phyloP scores from a whole-genome alignment of 106 monocot species.

The Dendrobium officinale region DNA sequence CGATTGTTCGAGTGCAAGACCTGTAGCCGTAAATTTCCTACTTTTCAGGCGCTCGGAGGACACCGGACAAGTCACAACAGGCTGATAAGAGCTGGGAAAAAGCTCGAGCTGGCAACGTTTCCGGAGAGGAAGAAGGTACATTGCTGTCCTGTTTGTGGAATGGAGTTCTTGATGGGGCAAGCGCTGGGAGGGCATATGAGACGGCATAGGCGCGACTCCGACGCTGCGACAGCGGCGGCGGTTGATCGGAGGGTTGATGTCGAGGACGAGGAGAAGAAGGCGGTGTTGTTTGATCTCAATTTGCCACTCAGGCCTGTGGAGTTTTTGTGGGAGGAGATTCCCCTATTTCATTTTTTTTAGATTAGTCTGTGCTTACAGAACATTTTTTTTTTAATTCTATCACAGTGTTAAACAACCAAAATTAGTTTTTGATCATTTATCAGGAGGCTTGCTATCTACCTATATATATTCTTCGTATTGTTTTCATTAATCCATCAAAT shows the following conservation, averaged over 20 bases:
- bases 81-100: neutral
- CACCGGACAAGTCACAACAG: neutral
- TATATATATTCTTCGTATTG: too few relatives aligned
- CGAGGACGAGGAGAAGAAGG: too few relatives aligned
- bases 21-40: neutral
- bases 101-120: neutral
- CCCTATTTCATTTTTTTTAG: too few relatives aligned
- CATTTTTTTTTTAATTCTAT: too few relatives aligned
- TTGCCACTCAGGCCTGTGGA: too few relatives aligned
- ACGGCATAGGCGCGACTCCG: neutral
- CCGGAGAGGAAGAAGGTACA: neutral
- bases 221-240: neutral
- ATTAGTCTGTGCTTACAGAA: too few relatives aligned
- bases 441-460: too few relatives aligned
- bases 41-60: constrained; percentile 3
- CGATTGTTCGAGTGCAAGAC: constrained; percentile 7
- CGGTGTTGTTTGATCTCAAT: too few relatives aligned
- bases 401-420: too few relatives aligned
- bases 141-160: neutral
- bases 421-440: too few relatives aligned
- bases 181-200: constrained; percentile 1
- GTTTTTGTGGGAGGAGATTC: too few relatives aligned
- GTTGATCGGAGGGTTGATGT: neutral
- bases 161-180: constrained; percentile 5
- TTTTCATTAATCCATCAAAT: too few relatives aligned